Percentiles rank a stretch among this genome's conserved stretches.
phyloP scores from a whole-genome alignment of 805 yeast species.

The Monosporozyma servazzii region DNA sequence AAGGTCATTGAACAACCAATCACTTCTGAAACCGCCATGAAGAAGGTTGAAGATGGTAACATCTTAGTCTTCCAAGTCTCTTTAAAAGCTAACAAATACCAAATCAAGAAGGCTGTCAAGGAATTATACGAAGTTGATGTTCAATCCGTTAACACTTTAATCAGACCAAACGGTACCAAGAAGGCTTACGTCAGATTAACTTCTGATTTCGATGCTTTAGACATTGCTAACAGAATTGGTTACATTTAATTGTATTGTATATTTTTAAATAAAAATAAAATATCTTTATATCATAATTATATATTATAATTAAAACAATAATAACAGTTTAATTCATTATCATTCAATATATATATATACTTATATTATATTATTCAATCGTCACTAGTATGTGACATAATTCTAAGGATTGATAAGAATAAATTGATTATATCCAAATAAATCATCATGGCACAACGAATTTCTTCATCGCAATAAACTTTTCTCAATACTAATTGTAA shows the following conservation, averaged over 20 bases:
- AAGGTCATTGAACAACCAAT: conserved; percentile 89
- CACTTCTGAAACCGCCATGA: conserved; percentile 97
- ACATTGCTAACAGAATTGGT: conserved; percentile 99
- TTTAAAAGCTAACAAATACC: conserved; percentile 95
- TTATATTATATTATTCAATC: too few relatives aligned
- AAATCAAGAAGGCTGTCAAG: conserved; percentile 97
- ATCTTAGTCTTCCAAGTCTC: conserved; percentile 98
- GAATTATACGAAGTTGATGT: conserved; percentile 96
- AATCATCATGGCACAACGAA: conserved; percentile 67
- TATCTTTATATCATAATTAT: not conserved
- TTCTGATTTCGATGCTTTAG: conserved; percentile 98
- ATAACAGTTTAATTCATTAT: not conserved
- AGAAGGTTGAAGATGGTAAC: conserved; percentile 99
- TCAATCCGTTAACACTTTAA: conserved; percentile 86
- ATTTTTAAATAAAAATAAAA: not conserved
- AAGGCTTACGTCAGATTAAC: conserved; percentile 99
- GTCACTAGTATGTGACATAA: conserved; percentile 33
- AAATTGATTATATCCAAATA: conserved; percentile 78
- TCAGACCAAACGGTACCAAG: conserved; percentile 99
- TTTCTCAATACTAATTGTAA: conserved; percentile 72
- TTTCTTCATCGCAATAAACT: conserved; percentile 73
- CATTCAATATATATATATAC: not conserved
- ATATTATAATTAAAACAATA: not conserved
- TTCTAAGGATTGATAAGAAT: conserved; percentile 65
- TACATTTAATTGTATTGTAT: conserved; percentile 59